Percentiles rank a stretch among this genome's conserved stretches.
These are phyloP conservation scores for Carex arenaria DNA, from an alignment of 202 grass and related monocot species.

Conservation along the genomic window DNA sequence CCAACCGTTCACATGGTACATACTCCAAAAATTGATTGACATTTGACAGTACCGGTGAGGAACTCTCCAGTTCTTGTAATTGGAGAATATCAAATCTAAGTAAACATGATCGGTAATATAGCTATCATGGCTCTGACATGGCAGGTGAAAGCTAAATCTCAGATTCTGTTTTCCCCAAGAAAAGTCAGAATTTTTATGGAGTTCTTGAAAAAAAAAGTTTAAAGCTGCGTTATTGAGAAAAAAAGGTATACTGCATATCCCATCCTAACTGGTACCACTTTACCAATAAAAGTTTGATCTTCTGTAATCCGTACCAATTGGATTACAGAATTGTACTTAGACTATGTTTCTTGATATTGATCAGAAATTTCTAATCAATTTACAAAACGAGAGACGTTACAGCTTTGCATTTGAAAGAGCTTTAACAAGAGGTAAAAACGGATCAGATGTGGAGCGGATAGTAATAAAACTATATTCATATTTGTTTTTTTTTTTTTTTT, in stretches of 20 bases:
- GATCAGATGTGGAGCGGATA: too few relatives aligned
- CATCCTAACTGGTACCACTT: constrained; percentile 12
- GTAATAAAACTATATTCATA: too few relatives aligned
- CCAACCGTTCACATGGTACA: not conserved
- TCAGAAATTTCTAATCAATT: constrained; percentile 1
- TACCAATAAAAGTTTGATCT: not conserved
- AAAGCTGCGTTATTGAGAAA: not conserved
- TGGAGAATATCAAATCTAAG: not conserved
- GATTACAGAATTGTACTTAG: not conserved
- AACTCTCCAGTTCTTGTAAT: not conserved
- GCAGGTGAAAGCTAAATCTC: constrained; percentile 15
- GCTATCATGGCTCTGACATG: not conserved
- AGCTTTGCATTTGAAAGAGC: not conserved
- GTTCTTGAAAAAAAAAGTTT: not conserved
- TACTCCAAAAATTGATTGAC: not conserved
- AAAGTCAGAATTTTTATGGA: not conserved
- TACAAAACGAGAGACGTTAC: not conserved
- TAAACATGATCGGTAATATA: not conserved
- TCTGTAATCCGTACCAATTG: constrained; percentile 6
- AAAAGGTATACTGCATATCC: not conserved
- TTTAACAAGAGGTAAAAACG: too few relatives aligned
- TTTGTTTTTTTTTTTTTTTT: too few relatives aligned
- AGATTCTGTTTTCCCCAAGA: not conserved
- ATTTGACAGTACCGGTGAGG: not conserved
- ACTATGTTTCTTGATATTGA: not conserved